Percentiles rank a stretch among this genome's conserved stretches.
phyloP scores from a whole-genome alignment of 2,329 filamentous ascomycete genomes.

The Xylariaceae sp. region DNA sequence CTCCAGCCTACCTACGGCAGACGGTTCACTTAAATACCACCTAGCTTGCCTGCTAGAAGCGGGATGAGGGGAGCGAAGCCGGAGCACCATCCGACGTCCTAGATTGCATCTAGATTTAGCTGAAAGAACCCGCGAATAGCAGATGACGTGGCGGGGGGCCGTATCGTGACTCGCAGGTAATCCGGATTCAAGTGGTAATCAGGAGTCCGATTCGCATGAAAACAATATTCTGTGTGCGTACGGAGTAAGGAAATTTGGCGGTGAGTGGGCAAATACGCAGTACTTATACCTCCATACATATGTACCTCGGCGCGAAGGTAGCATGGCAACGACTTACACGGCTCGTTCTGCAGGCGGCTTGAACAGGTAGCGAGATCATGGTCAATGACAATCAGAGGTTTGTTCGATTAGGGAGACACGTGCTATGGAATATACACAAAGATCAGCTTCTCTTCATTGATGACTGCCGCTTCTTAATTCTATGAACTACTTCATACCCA shows the following conservation, averaged over 20 bases:
- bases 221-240: neutral
- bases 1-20: neutral
- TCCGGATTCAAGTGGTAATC: neutral
- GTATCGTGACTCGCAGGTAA: neutral
- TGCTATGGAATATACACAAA: too few species aligned
- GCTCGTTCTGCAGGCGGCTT: too few species aligned
- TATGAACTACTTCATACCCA: too few species aligned
- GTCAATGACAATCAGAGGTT: too few species aligned
- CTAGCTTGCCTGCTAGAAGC: neutral
- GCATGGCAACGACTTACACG: too few species aligned
- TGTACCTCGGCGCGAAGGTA: too few species aligned
- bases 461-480: too few species aligned
- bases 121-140: neutral
- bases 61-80: conserved; percentile 3
- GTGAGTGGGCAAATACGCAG: neutral
- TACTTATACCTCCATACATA: neutral
- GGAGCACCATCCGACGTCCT: conserved; percentile 2
- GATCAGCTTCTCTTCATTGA: too few species aligned
- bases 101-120: neutral
- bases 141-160: neutral
- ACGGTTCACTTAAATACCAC: neutral
- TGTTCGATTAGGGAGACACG: too few species aligned
- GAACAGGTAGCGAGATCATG: too few species aligned
- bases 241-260: neutral
- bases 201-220: neutral